phyloP scores from a whole-genome alignment of 192 early-diverging fungal genomes.

The Phycomyces blakesleeanus region DNA sequence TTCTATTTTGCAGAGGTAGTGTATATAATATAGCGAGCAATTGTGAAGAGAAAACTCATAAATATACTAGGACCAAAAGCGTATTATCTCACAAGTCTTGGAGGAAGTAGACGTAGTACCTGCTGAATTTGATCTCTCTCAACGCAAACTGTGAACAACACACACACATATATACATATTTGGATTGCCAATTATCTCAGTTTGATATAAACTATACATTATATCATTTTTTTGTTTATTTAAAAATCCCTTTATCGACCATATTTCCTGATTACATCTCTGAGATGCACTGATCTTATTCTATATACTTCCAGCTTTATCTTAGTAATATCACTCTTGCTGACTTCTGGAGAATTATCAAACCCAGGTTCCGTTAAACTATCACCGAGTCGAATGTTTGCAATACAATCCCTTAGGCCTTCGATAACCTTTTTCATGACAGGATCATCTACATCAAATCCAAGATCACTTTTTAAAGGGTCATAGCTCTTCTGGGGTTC shows the following conservation, averaged over 20 bases:
- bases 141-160: slow-evolving; percentile 1
- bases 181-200: no score
- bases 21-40: no score
- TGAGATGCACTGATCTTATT: no score
- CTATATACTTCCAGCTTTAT: no score
- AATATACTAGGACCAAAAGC: slow-evolving; percentile 12
- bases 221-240: not conserved
- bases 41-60: not conserved
- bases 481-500: not conserved
- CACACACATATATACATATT: no score
- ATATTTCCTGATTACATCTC: no score
- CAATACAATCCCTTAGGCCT: not conserved
- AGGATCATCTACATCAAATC: not conserved
- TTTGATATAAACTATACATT: not conserved
- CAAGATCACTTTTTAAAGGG: not conserved
- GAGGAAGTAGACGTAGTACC: not conserved
- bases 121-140: slow-evolving; percentile 7
- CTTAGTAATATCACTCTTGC: no score
- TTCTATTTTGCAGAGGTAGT: slow-evolving; percentile 41
- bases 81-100: slow-evolving; percentile 9
- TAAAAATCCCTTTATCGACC: no score
- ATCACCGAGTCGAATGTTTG: not conserved
- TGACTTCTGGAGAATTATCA: not conserved
- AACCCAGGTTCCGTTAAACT: not conserved
- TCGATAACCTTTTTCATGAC: not conserved